These are phyloP conservation scores for Cytospora paraplurivora DNA, from an alignment of 2,329 filamentous ascomycete species.

Conservation along the genomic window DNA sequence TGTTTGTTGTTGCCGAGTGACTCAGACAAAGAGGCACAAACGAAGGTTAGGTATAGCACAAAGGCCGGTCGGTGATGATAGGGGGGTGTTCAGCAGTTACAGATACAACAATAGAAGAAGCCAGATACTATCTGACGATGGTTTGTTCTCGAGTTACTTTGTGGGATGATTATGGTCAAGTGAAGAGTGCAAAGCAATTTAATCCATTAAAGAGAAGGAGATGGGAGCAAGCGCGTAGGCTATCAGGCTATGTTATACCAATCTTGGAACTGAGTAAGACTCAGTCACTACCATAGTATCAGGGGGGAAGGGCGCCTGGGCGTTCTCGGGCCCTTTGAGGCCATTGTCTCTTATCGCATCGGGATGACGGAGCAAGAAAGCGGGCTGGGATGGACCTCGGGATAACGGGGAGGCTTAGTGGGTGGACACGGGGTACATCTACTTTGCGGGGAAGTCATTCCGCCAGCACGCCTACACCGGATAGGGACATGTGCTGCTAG, in stretches of 20 bases:
- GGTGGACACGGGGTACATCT: conserved; percentile 1
- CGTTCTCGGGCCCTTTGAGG: conserved; percentile 14
- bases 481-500: conserved; percentile 1
- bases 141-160: conserved; percentile 15
- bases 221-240: conserved; percentile 18
- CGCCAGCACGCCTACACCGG: conserved; percentile 1
- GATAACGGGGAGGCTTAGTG: conserved; percentile 2
- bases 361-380: conserved; percentile 16
- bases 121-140: background rate
- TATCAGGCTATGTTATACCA: conserved; percentile 7
- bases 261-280: background rate
- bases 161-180: conserved; percentile 14
- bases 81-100: background rate
- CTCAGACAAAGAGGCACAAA: conserved; percentile 29
- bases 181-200: conserved; percentile 4
- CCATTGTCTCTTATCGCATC: conserved; percentile 14
- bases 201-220: conserved; percentile 6
- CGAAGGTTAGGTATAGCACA: conserved; percentile 19
- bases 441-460: conserved; percentile 9
- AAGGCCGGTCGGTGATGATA: conserved; percentile 23
- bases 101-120: conserved; percentile 7
- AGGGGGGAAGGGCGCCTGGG: conserved; percentile 19
- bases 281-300: background rate
- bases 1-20: conserved; percentile 29
- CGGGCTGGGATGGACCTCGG: conserved; percentile 16